These are phyloP conservation scores for Mycocentrospora acerina DNA, from an alignment of 2,329 filamentous ascomycete species.

Conservation along the genomic window DNA sequence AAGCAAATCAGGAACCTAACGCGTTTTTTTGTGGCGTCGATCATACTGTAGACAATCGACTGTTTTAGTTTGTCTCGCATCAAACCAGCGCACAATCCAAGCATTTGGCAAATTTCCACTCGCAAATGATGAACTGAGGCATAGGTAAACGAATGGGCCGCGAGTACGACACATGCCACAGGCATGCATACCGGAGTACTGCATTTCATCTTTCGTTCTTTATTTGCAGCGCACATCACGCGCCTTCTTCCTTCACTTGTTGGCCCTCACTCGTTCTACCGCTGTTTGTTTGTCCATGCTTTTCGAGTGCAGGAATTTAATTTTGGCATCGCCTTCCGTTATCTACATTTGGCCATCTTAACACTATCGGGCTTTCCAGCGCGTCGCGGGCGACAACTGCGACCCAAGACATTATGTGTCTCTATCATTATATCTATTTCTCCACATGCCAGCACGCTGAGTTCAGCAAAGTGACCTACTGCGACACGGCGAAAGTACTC, in stretches of 20 bases:
- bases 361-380: slow-evolving; percentile 8
- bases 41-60: no score
- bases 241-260: slow-evolving; percentile 4
- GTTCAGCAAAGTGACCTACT: slow-evolving; percentile 33
- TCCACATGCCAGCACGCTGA: slow-evolving; percentile 35
- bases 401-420: slow-evolving; percentile 34
- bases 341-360: slow-evolving; percentile 3
- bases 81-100: slow-evolving; percentile 3
- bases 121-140: no score
- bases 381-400: slow-evolving; percentile 9
- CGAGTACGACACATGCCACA: no score
- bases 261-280: not conserved
- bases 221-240: not conserved
- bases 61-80: not conserved
- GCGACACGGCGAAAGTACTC: slow-evolving; percentile 28
- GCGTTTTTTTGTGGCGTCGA: no score
- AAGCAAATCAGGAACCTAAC: no score
- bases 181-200: no score
- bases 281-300: slow-evolving; percentile 2
- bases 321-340: slow-evolving; percentile 5
- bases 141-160: no score
- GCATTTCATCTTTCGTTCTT: no score
- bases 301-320: not conserved
- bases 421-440: slow-evolving; percentile 39
- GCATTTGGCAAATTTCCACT: no score